phyloP scores from a whole-genome alignment of 1,284 basidiomycete genomes.

The Anthracocystis walkeri region DNA sequence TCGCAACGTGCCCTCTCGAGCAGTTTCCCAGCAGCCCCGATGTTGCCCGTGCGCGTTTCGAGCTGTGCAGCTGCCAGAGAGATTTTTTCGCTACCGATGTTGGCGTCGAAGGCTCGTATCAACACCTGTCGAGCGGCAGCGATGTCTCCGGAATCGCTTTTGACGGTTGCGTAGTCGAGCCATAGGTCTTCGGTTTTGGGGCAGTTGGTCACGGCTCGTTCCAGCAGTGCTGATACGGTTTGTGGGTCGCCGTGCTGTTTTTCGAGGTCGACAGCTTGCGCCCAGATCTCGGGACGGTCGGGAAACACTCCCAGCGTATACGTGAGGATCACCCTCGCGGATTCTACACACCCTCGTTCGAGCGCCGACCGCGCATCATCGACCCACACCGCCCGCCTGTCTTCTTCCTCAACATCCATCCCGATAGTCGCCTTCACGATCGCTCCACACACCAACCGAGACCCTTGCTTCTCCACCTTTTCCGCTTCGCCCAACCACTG shows the following conservation, averaged over 20 bases:
- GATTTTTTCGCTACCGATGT: slow-evolving; percentile 95
- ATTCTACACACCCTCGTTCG: slow-evolving; percentile 80
- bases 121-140: slow-evolving; percentile 86
- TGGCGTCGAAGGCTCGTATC: slow-evolving; percentile 89
- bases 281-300: slow-evolving; percentile 84
- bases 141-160: slow-evolving; percentile 85
- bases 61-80: slow-evolving; percentile 97
- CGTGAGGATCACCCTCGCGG: slow-evolving; percentile 86
- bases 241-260: slow-evolving; percentile 86
- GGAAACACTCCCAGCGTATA: slow-evolving; percentile 93
- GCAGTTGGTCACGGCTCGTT: slow-evolving; percentile 85
- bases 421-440: slow-evolving; percentile 95
- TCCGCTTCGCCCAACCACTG: slow-evolving; percentile 98
- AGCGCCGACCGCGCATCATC: slow-evolving; percentile 88
- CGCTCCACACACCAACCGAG: slow-evolving; percentile 86
- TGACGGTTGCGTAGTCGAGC: slow-evolving; percentile 97
- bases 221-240: slow-evolving; percentile 83
- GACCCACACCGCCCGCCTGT: slow-evolving; percentile 87
- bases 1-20: slow-evolving; percentile 87
- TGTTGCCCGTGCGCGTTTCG: slow-evolving; percentile 91
- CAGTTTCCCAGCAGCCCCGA: slow-evolving; percentile 84
- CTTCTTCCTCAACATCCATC: slow-evolving; percentile 94
- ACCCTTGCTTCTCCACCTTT: slow-evolving; percentile 86
- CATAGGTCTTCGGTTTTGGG: slow-evolving; percentile 95
- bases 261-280: slow-evolving; percentile 89